Evolutionary conservation across 2,329 filamentous ascomycete genomes (phyloP).

Genomic region (Neonectria neomacrospora): DNA sequence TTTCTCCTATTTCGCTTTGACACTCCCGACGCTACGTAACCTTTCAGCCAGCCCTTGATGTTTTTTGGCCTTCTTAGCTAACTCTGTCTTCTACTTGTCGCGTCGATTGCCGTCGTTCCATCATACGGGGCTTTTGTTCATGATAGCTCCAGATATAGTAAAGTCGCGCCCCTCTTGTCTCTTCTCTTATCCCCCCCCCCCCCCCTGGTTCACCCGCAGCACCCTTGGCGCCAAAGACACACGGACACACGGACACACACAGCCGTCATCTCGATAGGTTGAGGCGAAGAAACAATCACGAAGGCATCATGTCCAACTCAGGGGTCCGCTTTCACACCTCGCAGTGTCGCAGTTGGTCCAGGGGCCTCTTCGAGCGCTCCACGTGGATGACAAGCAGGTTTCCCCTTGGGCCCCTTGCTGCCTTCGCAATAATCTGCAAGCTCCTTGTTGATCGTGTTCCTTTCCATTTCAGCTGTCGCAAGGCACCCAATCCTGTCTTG

Average conservation of each 20-base stretch:
- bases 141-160: conserved; percentile 26
- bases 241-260: conserved; percentile 34
- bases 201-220: conserved; percentile 11
- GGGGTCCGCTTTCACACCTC: not conserved
- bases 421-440: conserved; percentile 7
- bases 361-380: conserved; percentile 25
- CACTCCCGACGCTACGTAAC: not conserved
- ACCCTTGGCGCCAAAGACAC: conserved; percentile 28
- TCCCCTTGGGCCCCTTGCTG: conserved; percentile 36
- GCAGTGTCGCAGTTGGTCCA: conserved; percentile 9
- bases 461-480: conserved; percentile 12
- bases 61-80: too few species aligned
- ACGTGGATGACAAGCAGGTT: conserved; percentile 43
- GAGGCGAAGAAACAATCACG: not conserved
- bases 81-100: not conserved
- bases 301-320: not conserved
- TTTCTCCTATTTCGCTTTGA: not conserved
- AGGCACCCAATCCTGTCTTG: conserved; percentile 14
- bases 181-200: conserved; percentile 25
- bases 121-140: conserved; percentile 7
- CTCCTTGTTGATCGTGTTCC: conserved; percentile 18
- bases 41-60: not conserved
- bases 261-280: not conserved
- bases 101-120: conserved; percentile 8
- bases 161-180: conserved; percentile 1